Conservation (phyloP, 202 grass and related monocot genomes). For the Miscanthus sacchariflorus region DNA sequence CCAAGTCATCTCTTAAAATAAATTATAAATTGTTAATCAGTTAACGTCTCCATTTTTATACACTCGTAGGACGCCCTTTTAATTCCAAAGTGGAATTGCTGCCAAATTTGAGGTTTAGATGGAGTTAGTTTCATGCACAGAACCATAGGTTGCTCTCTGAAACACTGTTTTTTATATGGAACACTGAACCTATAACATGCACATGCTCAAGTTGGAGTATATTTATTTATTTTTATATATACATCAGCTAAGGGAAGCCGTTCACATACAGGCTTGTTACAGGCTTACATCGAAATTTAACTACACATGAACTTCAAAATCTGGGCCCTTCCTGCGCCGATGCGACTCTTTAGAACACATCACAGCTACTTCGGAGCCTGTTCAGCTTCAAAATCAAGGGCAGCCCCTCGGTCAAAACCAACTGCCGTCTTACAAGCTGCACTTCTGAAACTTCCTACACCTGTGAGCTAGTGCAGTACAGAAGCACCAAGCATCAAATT, state of each 20-base stretch:
- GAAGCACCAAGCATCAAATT: constrained; percentile 12
- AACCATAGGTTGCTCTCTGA: not conserved
- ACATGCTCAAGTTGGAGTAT: not conserved
- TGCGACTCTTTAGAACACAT: not conserved
- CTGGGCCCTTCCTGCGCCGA: not conserved
- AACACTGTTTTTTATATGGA: not conserved
- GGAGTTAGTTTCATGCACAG: not conserved
- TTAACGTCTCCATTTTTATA: not conserved
- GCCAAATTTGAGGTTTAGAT: not conserved
- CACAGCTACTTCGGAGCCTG: not conserved
- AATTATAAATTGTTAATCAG: not conserved
- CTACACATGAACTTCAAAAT: constrained; percentile 30
- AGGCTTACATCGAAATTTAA: not conserved
- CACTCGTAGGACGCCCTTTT: not conserved
- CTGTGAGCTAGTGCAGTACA: not conserved
- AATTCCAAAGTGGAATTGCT: not conserved
- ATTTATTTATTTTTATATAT: not conserved
- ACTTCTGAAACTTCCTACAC: not conserved
- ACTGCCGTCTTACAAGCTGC: not conserved
- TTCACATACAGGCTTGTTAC: constrained; percentile 1
- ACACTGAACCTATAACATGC: not conserved
- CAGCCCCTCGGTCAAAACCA: not conserved
- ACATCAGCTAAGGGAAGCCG: not conserved
- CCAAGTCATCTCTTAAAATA: not conserved
- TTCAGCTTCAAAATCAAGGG: not conserved